These are phyloP conservation scores for Metrosideros polymorpha DNA, from an alignment of 441 rosid genomes.

Conservation along the genomic window DNA sequence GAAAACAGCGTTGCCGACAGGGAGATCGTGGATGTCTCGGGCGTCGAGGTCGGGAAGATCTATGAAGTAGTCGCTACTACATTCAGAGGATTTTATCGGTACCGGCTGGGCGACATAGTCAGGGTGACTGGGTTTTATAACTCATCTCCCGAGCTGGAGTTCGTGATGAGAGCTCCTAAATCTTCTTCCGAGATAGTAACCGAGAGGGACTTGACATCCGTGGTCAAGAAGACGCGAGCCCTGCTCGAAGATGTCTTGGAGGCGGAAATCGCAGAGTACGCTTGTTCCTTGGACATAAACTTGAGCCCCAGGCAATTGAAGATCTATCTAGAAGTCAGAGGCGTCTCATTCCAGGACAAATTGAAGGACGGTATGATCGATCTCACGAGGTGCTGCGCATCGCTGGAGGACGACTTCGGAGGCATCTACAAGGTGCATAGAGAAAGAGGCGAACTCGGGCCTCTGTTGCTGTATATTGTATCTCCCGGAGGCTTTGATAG, in stretches of 20 bases:
- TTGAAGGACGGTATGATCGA: neutral
- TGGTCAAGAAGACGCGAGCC: slow-evolving; percentile 20
- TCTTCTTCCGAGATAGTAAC: slow-evolving; percentile 19
- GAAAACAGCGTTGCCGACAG: slow-evolving; percentile 3
- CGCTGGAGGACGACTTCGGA: slow-evolving; percentile 28
- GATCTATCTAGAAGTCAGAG: slow-evolving; percentile 23
- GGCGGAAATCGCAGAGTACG: slow-evolving; percentile 23
- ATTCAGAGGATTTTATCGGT: slow-evolving; percentile 36
- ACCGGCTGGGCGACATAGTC: slow-evolving; percentile 35
- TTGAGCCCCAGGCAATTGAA: slow-evolving; percentile 17
- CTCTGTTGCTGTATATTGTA: slow-evolving; percentile 19
- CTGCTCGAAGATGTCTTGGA: slow-evolving; percentile 10
- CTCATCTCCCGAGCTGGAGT: slow-evolving; percentile 35
- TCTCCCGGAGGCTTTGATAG: slow-evolving; percentile 29
- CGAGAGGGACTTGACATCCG: slow-evolving; percentile 31
- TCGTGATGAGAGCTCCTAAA: slow-evolving; percentile 38
- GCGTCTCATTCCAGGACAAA: neutral
- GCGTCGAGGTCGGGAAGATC: slow-evolving; percentile 31
- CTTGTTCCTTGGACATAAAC: slow-evolving; percentile 19
- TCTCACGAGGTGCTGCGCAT: slow-evolving; percentile 14
- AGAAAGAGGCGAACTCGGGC: slow-evolving; percentile 22
- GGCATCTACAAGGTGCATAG: slow-evolving; percentile 29
- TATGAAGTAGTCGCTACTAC: slow-evolving; percentile 40
- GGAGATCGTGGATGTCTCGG: slow-evolving; percentile 24
- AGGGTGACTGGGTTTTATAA: slow-evolving; percentile 37